These are phyloP conservation scores for Cercospora berteroae DNA, from an alignment of 2,329 filamentous ascomycete genomes.

Conservation along the genomic window DNA sequence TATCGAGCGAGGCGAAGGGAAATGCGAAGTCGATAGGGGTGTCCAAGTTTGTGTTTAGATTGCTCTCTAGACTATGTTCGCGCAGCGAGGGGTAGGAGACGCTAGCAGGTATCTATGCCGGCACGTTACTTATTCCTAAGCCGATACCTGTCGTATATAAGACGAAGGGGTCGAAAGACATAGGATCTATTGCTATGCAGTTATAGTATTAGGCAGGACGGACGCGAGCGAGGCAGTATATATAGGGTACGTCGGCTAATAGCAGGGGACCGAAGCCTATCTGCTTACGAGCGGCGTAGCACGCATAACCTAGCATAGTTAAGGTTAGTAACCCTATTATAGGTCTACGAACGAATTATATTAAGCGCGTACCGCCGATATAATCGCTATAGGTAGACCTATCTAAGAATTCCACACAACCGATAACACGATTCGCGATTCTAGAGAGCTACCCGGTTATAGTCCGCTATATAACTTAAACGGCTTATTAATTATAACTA, in stretches of 20 bases:
- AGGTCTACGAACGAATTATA: background rate
- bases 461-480: background rate
- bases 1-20: background rate
- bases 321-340: background rate
- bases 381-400: background rate
- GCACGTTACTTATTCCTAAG: background rate
- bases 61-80: background rate
- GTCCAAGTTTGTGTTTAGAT: background rate
- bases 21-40: background rate
- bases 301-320: background rate
- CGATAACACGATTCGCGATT: background rate
- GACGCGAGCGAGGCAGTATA: background rate
- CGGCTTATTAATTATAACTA: background rate
- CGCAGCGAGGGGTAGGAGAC: background rate
- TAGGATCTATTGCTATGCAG: background rate
- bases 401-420: background rate
- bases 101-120: background rate
- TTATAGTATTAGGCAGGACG: background rate
- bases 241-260: background rate
- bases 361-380: background rate
- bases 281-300: background rate
- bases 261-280: background rate
- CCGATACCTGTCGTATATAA: background rate
- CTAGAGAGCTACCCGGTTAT: background rate
- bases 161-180: background rate